A percentile compares a stretch with the other conserved stretches of the same genome.
phyloP scores from a whole-genome alignment of 1,284 basidiomycete species.

The Schizophyllum amplum region DNA sequence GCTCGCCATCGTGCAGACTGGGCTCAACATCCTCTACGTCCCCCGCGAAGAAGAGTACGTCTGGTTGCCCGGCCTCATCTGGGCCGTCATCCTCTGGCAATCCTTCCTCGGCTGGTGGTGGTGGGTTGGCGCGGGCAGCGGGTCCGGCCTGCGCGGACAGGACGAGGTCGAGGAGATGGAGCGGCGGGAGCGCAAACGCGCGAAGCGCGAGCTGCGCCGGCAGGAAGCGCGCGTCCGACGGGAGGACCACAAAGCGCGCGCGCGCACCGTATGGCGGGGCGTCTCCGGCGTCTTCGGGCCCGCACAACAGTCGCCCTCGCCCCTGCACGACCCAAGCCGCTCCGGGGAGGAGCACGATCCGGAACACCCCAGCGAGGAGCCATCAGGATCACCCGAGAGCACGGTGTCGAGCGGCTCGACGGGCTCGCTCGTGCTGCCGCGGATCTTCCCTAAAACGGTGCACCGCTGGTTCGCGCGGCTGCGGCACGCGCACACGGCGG shows the following conservation, averaged over 20 bases:
- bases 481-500: conserved; percentile 56
- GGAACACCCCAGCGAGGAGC: neutral
- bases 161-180: conserved; percentile 59
- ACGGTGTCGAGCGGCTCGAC: conserved; percentile 15
- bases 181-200: conserved; percentile 48
- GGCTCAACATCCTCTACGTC: conserved; percentile 82
- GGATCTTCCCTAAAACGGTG: conserved; percentile 28
- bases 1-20: conserved; percentile 74
- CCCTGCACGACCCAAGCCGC: neutral
- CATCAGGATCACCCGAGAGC: neutral
- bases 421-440: conserved; percentile 21
- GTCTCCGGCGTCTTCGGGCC: conserved; percentile 36
- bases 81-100: conserved; percentile 89
- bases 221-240: conserved; percentile 32
- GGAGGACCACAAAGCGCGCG: conserved; percentile 37
- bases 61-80: conserved; percentile 83
- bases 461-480: conserved; percentile 49
- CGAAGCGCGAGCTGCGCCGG: conserved; percentile 28
- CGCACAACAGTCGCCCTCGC: conserved; percentile 5
- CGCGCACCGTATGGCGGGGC: conserved; percentile 44
- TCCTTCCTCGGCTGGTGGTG: conserved; percentile 93
- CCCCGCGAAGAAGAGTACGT: conserved; percentile 72
- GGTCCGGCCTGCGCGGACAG: conserved; percentile 43
- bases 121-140: conserved; percentile 87
- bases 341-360: neutral